Evolutionary conservation across 352 stramenopile genomes (phyloP).

Genomic region (Pythium utonaiense): DNA sequence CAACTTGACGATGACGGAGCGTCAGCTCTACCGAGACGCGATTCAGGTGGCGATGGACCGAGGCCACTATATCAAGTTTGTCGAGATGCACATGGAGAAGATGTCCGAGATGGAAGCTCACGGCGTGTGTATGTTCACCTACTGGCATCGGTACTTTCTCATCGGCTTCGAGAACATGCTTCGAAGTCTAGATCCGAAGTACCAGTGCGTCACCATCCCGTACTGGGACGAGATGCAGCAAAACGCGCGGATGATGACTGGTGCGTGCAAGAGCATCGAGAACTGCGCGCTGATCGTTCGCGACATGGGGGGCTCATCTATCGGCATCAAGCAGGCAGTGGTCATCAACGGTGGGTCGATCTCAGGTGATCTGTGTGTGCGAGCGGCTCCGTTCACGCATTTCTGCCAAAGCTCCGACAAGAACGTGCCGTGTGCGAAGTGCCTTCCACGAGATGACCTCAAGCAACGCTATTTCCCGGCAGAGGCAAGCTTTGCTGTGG

Average conservation of each 20-base stretch:
- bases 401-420: slow-evolving; percentile 43
- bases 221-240: slow-evolving; percentile 53
- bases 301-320: slow-evolving; percentile 32
- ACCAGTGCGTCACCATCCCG: slow-evolving; percentile 55
- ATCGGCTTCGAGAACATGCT: slow-evolving; percentile 77
- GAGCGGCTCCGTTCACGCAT: slow-evolving; percentile 25
- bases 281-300: slow-evolving; percentile 33
- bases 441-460: slow-evolving; percentile 27
- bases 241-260: slow-evolving; percentile 16
- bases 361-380: slow-evolving; percentile 27
- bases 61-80: slow-evolving; percentile 36
- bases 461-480: slow-evolving; percentile 26
- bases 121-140: slow-evolving; percentile 60
- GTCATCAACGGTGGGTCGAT: slow-evolving; percentile 27
- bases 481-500: slow-evolving; percentile 32
- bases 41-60: slow-evolving; percentile 21
- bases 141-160: slow-evolving; percentile 66
- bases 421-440: slow-evolving; percentile 34
- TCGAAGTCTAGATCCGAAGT: slow-evolving; percentile 34
- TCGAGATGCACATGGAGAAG: slow-evolving; percentile 53
- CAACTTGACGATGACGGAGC: slow-evolving; percentile 11
- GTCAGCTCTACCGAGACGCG: slow-evolving; percentile 10
- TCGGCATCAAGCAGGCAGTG: slow-evolving; percentile 15
- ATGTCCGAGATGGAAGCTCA: slow-evolving; percentile 48
- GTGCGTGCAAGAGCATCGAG: slow-evolving; percentile 30